Conservation (phyloP, 2,329 filamentous ascomycete genomes). For the Fusarium subtropicale region DNA sequence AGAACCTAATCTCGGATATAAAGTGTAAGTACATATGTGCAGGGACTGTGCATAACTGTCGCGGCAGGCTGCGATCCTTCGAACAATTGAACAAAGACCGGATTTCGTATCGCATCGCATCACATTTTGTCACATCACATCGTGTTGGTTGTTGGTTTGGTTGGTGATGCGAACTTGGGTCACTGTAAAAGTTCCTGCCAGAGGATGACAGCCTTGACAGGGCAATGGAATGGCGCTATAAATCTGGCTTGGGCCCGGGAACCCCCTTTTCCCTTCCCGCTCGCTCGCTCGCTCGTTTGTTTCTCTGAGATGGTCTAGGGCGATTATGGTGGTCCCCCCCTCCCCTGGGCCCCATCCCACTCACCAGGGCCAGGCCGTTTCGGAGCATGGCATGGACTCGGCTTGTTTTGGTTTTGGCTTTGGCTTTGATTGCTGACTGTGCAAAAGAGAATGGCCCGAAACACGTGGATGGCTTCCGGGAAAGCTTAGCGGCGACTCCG, state of each 20-base stretch:
- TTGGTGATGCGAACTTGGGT: neutral
- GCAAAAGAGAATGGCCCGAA: constrained; percentile 38
- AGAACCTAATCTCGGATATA: neutral
- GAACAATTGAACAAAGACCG: neutral
- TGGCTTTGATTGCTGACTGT: constrained; percentile 24
- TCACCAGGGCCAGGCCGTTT: constrained; percentile 29
- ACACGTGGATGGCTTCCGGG: constrained; percentile 48
- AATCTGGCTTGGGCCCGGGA: constrained; percentile 35
- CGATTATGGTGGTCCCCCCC: constrained; percentile 6
- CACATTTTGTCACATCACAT: constrained; percentile 1
- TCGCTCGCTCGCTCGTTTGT: constrained; percentile 30
- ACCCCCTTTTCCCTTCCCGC: constrained; percentile 42
- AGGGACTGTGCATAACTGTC: neutral
- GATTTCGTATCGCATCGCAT: neutral
- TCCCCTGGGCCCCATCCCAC: constrained; percentile 1
- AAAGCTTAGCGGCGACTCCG: constrained; percentile 45
- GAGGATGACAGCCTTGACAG: constrained; percentile 8
- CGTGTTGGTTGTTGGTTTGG: neutral
- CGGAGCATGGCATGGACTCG: constrained; percentile 6
- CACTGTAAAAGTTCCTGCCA: constrained; percentile 17
- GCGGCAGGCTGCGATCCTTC: neutral
- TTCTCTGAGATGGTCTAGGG: constrained; percentile 17
- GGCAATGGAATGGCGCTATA: constrained; percentile 37
- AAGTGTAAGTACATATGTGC: neutral
- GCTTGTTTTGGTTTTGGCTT: constrained; percentile 2